Percentiles rank a stretch among this genome's conserved stretches.
These are phyloP conservation scores for Talaromyces sp. DNA, from an alignment of 2,329 filamentous ascomycete genomes.

Conservation along the genomic window DNA sequence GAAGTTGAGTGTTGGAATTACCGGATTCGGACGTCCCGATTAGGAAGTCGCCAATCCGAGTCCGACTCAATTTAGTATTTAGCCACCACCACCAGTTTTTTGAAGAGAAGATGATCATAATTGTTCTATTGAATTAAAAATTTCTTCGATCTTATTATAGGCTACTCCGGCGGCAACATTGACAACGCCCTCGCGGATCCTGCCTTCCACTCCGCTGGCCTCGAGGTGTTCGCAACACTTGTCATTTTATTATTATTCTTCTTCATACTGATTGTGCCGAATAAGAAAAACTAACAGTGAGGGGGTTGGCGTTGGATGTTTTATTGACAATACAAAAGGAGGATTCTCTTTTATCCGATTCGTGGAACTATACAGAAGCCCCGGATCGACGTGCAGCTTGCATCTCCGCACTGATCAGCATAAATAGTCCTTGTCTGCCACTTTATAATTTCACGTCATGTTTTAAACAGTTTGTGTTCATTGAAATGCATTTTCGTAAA, in stretches of 20 bases:
- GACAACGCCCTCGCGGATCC: slow-evolving; percentile 5
- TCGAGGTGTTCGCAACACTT: slow-evolving; percentile 6
- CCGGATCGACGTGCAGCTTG: neutral
- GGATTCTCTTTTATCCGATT: neutral
- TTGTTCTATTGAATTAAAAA: too few relatives aligned
- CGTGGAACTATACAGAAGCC: neutral
- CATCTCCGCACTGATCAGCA: neutral
- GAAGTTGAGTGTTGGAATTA: neutral
- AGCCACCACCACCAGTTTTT: neutral
- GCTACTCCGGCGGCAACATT: slow-evolving; percentile 9
- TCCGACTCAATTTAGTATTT: neutral
- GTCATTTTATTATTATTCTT: too few relatives aligned
- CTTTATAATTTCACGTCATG: neutral
- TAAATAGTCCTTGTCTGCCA: neutral
- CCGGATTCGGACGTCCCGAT: neutral
- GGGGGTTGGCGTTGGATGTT: neutral
- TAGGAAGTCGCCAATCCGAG: neutral
- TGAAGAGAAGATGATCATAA: too few relatives aligned
- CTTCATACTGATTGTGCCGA: too few relatives aligned
- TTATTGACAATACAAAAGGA: neutral
- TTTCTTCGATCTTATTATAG: slow-evolving; percentile 8
- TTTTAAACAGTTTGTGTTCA: too few relatives aligned
- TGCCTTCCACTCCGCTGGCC: slow-evolving; percentile 6
- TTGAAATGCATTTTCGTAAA: neutral
- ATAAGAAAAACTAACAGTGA: neutral